These are phyloP conservation scores for Amoebophrya sp. DNA, from an alignment of 169 alveolate genomes.

Conservation along the genomic window DNA sequence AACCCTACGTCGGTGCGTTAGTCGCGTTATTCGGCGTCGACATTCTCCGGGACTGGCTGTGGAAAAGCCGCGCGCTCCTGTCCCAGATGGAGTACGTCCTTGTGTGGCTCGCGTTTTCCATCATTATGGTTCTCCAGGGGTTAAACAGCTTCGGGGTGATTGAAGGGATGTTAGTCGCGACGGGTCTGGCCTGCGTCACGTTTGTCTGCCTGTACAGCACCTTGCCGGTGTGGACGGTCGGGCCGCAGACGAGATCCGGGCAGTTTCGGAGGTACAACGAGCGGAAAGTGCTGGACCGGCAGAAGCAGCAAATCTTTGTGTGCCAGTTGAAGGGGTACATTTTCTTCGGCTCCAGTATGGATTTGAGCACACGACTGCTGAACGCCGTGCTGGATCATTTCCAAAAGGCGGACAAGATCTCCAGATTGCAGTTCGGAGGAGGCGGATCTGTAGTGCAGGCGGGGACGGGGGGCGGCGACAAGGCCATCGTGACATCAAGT, in stretches of 20 bases:
- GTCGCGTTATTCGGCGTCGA: neutral
- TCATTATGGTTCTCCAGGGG: neutral
- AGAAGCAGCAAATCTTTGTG: neutral
- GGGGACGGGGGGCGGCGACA: neutral
- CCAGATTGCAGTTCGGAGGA: neutral
- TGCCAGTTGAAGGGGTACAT: neutral
- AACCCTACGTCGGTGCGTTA: neutral
- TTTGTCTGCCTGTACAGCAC: neutral
- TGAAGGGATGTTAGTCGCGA: neutral
- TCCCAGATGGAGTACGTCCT: neutral
- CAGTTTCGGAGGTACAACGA: neutral
- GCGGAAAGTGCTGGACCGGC: neutral
- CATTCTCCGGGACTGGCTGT: neutral
- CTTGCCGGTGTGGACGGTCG: neutral
- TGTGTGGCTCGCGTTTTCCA: neutral
- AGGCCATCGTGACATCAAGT: neutral
- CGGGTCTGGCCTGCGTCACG: neutral
- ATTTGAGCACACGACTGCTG: neutral
- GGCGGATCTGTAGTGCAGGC: neutral
- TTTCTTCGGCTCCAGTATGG: neutral
- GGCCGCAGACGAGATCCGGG: neutral
- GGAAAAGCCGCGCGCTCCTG: neutral
- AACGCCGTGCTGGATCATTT: neutral
- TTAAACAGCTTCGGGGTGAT: neutral
- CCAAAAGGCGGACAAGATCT: neutral